Evolutionary conservation across 805 yeast species (phyloP).

Genomic region (Spathaspora arborariae): DNA sequence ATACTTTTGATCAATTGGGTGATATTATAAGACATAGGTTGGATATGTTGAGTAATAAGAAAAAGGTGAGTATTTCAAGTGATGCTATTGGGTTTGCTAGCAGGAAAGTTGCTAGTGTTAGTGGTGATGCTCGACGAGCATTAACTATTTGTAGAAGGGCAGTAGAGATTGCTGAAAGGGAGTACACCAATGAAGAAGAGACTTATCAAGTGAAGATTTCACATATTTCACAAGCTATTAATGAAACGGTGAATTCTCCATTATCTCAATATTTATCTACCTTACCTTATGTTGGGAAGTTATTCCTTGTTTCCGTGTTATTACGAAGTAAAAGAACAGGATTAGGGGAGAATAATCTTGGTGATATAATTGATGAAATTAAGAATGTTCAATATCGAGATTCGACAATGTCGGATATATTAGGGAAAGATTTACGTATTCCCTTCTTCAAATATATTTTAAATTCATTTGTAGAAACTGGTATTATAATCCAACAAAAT

Average conservation of each 20-base stretch:
- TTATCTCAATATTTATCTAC: constrained; percentile 52
- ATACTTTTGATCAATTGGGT: constrained; percentile 73
- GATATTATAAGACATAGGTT: constrained; percentile 71
- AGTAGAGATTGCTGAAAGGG: constrained; percentile 77
- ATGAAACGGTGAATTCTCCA: constrained; percentile 77
- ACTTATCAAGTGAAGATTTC: constrained; percentile 60
- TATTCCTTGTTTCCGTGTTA: constrained; percentile 67
- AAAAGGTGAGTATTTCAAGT: constrained; percentile 45
- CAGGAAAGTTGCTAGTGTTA: constrained; percentile 90
- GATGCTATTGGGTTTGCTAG: constrained; percentile 92
- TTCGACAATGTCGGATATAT: constrained; percentile 15
- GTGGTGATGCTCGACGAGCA: constrained; percentile 96
- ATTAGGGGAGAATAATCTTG: constrained; percentile 63
- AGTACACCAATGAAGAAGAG: constrained; percentile 35
- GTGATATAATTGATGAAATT: constrained; percentile 78
- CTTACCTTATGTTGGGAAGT: constrained; percentile 65
- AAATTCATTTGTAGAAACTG: constrained; percentile 73
- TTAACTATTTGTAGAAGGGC: constrained; percentile 85
- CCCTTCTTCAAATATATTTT: constrained; percentile 58
- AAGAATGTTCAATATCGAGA: constrained; percentile 27
- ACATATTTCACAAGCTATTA: constrained; percentile 76
- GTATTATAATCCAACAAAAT: constrained; percentile 67
- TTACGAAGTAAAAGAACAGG: constrained; percentile 65
- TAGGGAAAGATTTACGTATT: constrained; percentile 40
- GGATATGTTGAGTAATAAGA: constrained; percentile 36